Conservation (phyloP, 163 green algal genomes). For the Scenedesmus sp. region DNA sequence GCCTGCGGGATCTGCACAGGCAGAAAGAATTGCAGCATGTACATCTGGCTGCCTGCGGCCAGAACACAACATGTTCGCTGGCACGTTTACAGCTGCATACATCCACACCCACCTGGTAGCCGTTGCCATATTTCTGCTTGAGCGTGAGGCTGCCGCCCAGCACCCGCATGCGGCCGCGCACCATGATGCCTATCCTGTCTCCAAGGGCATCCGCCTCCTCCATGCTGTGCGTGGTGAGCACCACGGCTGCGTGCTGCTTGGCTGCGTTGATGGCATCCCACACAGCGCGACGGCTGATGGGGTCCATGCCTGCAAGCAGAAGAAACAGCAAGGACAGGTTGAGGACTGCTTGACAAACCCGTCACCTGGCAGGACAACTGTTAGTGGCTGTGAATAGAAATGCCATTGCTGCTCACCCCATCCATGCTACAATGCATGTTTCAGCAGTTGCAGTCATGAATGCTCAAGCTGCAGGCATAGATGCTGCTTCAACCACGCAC, state of each 20-base stretch:
- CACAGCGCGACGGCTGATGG: slow-evolving; percentile 82
- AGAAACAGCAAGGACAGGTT: not conserved
- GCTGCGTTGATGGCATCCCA: slow-evolving; percentile 89
- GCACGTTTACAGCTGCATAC: not conserved
- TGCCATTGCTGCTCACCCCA: too few species aligned
- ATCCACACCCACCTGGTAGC: slow-evolving; percentile 79
- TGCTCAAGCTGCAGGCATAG: not conserved
- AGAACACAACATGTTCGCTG: not conserved
- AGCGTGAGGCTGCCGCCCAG: slow-evolving; percentile 77
- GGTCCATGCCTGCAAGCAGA: slow-evolving; percentile 67
- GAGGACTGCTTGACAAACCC: too few species aligned
- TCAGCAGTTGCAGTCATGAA: not conserved
- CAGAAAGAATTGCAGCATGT: too few species aligned
- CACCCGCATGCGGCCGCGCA: slow-evolving; percentile 77
- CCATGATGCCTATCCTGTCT: slow-evolving; percentile 95
- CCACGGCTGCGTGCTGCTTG: slow-evolving; percentile 82
- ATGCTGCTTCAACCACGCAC: slow-evolving; percentile 4
- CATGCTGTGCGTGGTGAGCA: slow-evolving; percentile 73
- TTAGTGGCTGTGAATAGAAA: too few species aligned
- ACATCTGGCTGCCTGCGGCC: not conserved
- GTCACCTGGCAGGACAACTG: too few species aligned
- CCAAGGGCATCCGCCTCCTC: slow-evolving; percentile 83
- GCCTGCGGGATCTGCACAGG: not conserved
- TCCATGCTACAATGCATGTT: too few species aligned
- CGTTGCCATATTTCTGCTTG: slow-evolving; percentile 91